A percentile compares a stretch with the other conserved stretches of the same genome.
Evolutionary conservation across 2,329 filamentous ascomycete species (phyloP).

Genomic region (Fusarium zealandicum): DNA sequence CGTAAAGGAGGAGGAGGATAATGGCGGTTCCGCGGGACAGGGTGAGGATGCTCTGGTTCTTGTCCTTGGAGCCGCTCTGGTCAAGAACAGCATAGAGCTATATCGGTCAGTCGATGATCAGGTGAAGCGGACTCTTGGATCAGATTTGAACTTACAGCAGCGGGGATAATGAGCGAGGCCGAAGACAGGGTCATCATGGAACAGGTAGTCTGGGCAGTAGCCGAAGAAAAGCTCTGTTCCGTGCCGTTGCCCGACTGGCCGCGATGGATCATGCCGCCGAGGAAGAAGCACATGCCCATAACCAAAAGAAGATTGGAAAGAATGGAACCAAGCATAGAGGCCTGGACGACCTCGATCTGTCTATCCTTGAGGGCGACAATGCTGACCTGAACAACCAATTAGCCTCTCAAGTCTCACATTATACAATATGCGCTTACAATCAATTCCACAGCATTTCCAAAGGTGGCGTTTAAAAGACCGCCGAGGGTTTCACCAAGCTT

Average conservation of each 20-base stretch:
- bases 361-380: conserved; percentile 86
- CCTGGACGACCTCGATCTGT: conserved; percentile 95
- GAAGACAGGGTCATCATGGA: conserved; percentile 79
- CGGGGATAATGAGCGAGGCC: conserved; percentile 80
- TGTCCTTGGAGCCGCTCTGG: conserved; percentile 50
- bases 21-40: conserved; percentile 79
- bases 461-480: conserved; percentile 77
- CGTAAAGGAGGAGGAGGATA: conserved; percentile 76
- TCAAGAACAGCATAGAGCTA: conserved; percentile 72
- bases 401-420: conserved; percentile 1
- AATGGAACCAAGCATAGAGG: conserved; percentile 95
- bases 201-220: conserved; percentile 78
- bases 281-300: conserved; percentile 80
- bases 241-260: conserved; percentile 62
- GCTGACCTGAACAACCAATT: conserved; percentile 69
- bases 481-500: conserved; percentile 78
- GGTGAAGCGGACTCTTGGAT: not conserved
- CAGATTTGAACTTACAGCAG: conserved; percentile 59
- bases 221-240: conserved; percentile 77
- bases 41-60: conserved; percentile 66
- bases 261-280: conserved; percentile 72
- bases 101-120: conserved; percentile 23
- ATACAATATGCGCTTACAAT: conserved; percentile 63
- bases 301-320: conserved; percentile 93
- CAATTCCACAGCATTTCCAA: conserved; percentile 81